A percentile compares a stretch with the other conserved stretches of the same genome.
These are phyloP conservation scores for Rhododendron henanense DNA, from an alignment of 148 eudicot species.

Conservation along the genomic window DNA sequence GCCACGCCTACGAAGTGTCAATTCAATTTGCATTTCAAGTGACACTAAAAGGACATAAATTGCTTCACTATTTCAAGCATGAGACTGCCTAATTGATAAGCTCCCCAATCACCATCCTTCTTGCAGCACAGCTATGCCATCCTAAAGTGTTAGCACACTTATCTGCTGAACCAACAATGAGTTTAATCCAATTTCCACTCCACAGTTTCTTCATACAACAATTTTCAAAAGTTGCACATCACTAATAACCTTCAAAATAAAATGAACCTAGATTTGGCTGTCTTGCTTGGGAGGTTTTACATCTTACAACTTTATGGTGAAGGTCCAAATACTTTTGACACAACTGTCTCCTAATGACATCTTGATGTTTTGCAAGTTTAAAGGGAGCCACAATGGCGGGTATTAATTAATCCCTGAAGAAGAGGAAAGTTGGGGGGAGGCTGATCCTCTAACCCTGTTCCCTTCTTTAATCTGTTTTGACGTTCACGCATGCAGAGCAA, in stretches of 20 bases:
- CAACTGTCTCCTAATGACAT: background rate
- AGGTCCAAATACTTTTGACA: background rate
- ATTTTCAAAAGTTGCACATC: background rate
- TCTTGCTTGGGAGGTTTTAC: background rate
- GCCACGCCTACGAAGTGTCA: background rate
- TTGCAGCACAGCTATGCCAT: background rate
- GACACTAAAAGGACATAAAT: background rate
- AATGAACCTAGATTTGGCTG: background rate
- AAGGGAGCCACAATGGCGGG: background rate
- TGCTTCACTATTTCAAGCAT: slow-evolving; percentile 1
- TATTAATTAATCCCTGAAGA: background rate
- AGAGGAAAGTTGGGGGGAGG: background rate
- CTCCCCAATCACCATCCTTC: background rate
- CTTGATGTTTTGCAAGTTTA: background rate
- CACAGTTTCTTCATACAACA: background rate
- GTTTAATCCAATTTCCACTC: background rate
- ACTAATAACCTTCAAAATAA: background rate
- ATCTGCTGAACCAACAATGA: background rate
- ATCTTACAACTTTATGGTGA: background rate
- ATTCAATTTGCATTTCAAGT: background rate
- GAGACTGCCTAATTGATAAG: background rate
- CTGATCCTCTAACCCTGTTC: background rate
- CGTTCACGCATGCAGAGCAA: no score
- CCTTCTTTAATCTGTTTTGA: background rate
- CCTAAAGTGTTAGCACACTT: background rate